These are phyloP conservation scores for Coriaria nepalensis DNA, from an alignment of 306 rosid genomes.

Conservation along the genomic window DNA sequence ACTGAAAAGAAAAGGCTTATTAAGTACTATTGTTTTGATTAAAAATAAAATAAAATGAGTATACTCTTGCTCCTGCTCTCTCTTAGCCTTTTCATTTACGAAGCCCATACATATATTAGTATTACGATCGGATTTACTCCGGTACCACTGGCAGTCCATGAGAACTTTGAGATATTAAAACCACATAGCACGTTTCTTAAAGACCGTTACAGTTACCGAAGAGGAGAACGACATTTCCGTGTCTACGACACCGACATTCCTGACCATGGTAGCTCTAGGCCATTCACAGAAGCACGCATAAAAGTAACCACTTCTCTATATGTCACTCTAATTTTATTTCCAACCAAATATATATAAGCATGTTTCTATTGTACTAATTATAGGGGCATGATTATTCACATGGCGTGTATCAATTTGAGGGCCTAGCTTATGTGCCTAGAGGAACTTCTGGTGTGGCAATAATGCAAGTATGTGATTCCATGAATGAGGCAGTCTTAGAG, in stretches of 20 bases:
- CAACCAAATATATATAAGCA: too few relatives aligned
- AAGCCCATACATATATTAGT: too few relatives aligned
- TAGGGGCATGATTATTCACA: constrained; percentile 13
- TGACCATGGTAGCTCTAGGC: not conserved
- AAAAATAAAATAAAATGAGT: too few relatives aligned
- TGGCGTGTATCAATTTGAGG: constrained; percentile 20
- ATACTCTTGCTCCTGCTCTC: too few relatives aligned
- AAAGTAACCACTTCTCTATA: too few relatives aligned
- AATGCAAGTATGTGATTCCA: not conserved
- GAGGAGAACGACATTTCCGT: constrained; percentile 4
- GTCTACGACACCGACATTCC: constrained; percentile 8
- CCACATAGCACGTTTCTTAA: constrained; percentile 13
- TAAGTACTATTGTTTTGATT: too few relatives aligned
- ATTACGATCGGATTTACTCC: constrained; percentile 38
- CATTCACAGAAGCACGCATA: constrained; percentile 4
- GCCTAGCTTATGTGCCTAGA: constrained; percentile 4
- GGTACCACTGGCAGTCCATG: constrained; percentile 28
- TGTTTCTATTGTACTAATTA: too few relatives aligned
- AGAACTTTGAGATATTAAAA: constrained; percentile 18
- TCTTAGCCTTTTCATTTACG: too few relatives aligned
- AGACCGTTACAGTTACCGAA: constrained; percentile 11
- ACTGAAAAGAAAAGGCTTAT: too few relatives aligned
- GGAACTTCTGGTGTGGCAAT: not conserved
- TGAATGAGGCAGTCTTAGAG: constrained; percentile 12
- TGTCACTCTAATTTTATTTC: too few relatives aligned